phyloP scores from a whole-genome alignment of 495 filamentous ascomycete genomes.

The Talaromyces ruber region DNA sequence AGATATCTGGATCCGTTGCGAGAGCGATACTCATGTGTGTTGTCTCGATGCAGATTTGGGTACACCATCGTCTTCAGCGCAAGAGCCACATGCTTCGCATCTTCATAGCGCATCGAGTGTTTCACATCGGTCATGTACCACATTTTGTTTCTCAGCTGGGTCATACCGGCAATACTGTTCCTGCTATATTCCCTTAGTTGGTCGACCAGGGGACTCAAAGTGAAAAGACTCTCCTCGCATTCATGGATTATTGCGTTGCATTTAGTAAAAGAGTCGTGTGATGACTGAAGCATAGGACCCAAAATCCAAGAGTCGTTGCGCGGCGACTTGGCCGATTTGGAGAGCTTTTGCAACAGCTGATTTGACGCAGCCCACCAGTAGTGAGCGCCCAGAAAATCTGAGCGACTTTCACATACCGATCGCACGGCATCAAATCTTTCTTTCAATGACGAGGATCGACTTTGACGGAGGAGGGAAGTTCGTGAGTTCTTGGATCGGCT shows the following conservation, averaged over 20 bases:
- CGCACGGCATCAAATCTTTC: slow-evolving; percentile 34
- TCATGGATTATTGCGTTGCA: slow-evolving; percentile 34
- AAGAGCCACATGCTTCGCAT: slow-evolving; percentile 75
- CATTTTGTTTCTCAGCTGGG: slow-evolving; percentile 74
- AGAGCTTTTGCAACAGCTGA: slow-evolving; percentile 20
- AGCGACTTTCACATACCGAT: slow-evolving; percentile 26
- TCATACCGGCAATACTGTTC: slow-evolving; percentile 23
- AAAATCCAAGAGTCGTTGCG: slow-evolving; percentile 35
- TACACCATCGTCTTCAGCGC: slow-evolving; percentile 86
- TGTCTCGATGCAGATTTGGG: slow-evolving; percentile 33
- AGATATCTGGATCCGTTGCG: slow-evolving; percentile 40
- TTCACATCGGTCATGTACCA: slow-evolving; percentile 97
- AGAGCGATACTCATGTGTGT: slow-evolving; percentile 34
- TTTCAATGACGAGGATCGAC: slow-evolving; percentile 18
- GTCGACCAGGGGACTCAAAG: slow-evolving; percentile 26
- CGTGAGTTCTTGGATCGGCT: neutral
- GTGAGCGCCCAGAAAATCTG: slow-evolving; percentile 38
- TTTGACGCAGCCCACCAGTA: slow-evolving; percentile 42
- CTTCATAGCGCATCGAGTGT: slow-evolving; percentile 83
- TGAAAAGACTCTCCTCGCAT: slow-evolving; percentile 31
- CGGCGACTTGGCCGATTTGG: slow-evolving; percentile 7
- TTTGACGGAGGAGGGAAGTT: neutral
- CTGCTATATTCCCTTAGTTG: slow-evolving; percentile 28
- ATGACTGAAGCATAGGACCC: slow-evolving; percentile 28
- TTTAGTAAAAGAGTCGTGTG: slow-evolving; percentile 22